Conservation (phyloP, 805 yeast genomes). For the Zygosaccharomyces gambellarensis region DNA sequence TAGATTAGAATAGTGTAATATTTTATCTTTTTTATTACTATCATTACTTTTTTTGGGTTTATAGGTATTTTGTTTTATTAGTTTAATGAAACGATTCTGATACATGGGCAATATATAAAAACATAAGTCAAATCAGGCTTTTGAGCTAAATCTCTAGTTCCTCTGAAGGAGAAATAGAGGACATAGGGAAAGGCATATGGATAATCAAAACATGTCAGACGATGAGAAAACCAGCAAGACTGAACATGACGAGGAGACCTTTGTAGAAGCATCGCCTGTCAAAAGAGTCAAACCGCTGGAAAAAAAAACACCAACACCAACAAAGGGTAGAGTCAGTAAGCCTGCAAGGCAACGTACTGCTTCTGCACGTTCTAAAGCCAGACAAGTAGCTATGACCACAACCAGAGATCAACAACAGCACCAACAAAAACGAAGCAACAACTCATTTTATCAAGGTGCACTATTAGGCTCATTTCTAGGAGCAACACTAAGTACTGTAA, state of each 20-base stretch:
- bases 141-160: too few species aligned
- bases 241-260: neutral
- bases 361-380: neutral
- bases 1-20: constrained; percentile 12
- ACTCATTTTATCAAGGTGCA: constrained; percentile 26
- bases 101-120: neutral
- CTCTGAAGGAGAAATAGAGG: too few species aligned
- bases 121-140: neutral
- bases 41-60: constrained; percentile 1
- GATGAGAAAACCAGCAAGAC: neutral
- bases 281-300: neutral
- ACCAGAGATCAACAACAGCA: neutral
- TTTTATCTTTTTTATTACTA: neutral
- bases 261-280: neutral
- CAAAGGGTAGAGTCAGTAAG: constrained; percentile 5
- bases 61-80: constrained; percentile 2
- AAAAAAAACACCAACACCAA: neutral
- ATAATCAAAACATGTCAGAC: neutral
- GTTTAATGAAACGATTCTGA: constrained; percentile 2
- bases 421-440: neutral
- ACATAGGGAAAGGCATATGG: too few species aligned
- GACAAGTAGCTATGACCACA: neutral
- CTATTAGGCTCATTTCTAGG: constrained; percentile 31
- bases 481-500: constrained; percentile 23
- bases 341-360: neutral